phyloP scores from a whole-genome alignment of 352 stramenopile species.

The Pythium chondricola region DNA sequence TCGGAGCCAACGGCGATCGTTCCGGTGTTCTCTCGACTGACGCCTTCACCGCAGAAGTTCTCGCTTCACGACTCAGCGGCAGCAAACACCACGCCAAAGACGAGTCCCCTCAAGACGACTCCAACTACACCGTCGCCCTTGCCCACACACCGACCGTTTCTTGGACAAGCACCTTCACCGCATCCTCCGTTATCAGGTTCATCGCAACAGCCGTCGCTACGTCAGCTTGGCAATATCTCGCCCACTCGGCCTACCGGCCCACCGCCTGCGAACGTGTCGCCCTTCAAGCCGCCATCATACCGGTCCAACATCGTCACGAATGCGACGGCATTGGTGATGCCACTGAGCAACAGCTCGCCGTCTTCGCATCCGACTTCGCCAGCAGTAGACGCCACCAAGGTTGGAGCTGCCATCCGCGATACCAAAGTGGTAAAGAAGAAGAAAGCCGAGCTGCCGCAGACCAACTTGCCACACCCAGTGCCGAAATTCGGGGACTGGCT shows the following conservation, averaged over 20 bases:
- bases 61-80: neutral
- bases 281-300: conserved; percentile 42
- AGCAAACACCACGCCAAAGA: neutral
- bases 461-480: conserved; percentile 65
- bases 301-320: conserved; percentile 41
- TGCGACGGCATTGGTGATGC: conserved; percentile 26
- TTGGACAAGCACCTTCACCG: neutral
- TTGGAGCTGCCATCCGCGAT: conserved; percentile 47
- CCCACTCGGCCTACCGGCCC: conserved; percentile 28
- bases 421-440: conserved; percentile 83
- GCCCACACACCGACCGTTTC: neutral
- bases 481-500: conserved; percentile 83
- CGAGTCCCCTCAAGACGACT: too few relatives aligned
- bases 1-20: conserved; percentile 1
- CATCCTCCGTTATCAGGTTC: conserved; percentile 10
- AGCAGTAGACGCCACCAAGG: conserved; percentile 1
- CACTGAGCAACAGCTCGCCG: conserved; percentile 18
- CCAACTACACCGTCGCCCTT: neutral
- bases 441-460: conserved; percentile 61
- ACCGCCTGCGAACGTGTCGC: conserved; percentile 15
- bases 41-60: neutral
- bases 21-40: neutral
- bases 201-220: conserved; percentile 17
- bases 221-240: conserved; percentile 29
- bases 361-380: conserved; percentile 1